Evolutionary conservation across 129 eudicot species (phyloP).

Genomic region (Centaurea solstitialis): DNA sequence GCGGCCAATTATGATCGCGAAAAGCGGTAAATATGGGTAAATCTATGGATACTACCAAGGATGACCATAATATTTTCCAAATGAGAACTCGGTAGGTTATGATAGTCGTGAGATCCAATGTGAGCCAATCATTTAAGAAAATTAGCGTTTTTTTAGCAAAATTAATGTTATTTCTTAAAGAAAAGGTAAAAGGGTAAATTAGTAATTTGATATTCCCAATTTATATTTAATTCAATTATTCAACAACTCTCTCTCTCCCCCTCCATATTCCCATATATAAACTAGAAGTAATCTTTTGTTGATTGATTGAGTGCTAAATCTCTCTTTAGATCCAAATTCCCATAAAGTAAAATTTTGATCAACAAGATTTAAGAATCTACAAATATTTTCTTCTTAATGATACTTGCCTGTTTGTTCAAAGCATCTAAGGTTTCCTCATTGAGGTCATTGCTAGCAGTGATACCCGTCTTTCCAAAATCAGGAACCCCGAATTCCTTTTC

Average conservation of each 20-base stretch:
- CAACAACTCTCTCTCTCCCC: too few species aligned
- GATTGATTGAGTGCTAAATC: not conserved
- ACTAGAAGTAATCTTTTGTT: not conserved
- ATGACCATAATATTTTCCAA: not conserved
- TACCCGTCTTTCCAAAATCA: constrained; percentile 70
- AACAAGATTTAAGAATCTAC: not conserved
- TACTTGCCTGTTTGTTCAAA: constrained; percentile 77
- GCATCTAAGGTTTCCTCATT: constrained; percentile 97
- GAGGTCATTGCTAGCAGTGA: constrained; percentile 97
- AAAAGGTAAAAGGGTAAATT: too few species aligned
- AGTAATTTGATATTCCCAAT: too few species aligned
- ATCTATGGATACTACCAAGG: too few species aligned
- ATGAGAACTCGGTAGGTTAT: too few species aligned
- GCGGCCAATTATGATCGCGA: not conserved
- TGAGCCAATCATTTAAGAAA: too few species aligned
- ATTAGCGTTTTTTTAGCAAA: too few species aligned
- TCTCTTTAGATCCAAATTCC: not conserved
- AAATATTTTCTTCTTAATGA: not conserved
- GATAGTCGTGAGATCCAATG: too few species aligned
- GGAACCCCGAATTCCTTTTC: constrained; percentile 79
- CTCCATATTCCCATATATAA: not conserved
- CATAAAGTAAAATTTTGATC: not conserved
- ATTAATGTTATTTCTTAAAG: too few species aligned
- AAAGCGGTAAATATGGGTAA: not conserved
- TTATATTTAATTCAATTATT: too few species aligned